These are phyloP conservation scores for Kodamaea derodonti DNA, from an alignment of 1,139 yeast species.

Conservation along the genomic window DNA sequence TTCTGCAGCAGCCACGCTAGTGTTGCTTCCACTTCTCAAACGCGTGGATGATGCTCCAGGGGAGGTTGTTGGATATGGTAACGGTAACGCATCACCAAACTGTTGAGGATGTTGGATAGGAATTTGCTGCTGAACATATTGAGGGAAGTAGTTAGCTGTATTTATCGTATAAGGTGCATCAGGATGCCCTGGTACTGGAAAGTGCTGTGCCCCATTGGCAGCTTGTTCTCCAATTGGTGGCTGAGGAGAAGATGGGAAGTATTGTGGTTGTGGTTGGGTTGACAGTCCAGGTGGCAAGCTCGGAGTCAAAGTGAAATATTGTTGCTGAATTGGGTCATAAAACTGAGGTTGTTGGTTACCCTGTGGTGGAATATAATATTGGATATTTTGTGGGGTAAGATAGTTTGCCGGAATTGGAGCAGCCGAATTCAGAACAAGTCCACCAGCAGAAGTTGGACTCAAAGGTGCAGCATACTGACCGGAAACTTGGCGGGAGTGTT, in stretches of 20 bases:
- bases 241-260: slow-evolving; percentile 36
- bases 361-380: slow-evolving; percentile 14
- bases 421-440: slow-evolving; percentile 3
- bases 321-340: slow-evolving; percentile 47
- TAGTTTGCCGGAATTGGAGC: slow-evolving; percentile 8
- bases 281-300: slow-evolving; percentile 15
- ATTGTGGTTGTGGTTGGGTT: slow-evolving; percentile 28
- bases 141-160: slow-evolving; percentile 19
- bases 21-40: background rate
- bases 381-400: slow-evolving; percentile 13
- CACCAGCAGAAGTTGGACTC: slow-evolving; percentile 1
- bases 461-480: slow-evolving; percentile 2
- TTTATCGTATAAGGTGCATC: slow-evolving; percentile 14
- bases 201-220: slow-evolving; percentile 8
- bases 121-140: slow-evolving; percentile 8
- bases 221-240: slow-evolving; percentile 12
- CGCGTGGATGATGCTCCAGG: slow-evolving; percentile 9
- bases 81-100: slow-evolving; percentile 12
- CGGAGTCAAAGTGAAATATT: slow-evolving; percentile 42
- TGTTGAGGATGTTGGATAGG: slow-evolving; percentile 4
- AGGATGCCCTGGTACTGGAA: slow-evolving; percentile 8
- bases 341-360: slow-evolving; percentile 30
- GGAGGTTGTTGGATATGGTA: slow-evolving; percentile 13
- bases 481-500: slow-evolving; percentile 9
- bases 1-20: background rate